A percentile compares a stretch with the other conserved stretches of the same genome.
phyloP scores from a whole-genome alignment of 495 filamentous ascomycete species.

The Podospora appendiculata region DNA sequence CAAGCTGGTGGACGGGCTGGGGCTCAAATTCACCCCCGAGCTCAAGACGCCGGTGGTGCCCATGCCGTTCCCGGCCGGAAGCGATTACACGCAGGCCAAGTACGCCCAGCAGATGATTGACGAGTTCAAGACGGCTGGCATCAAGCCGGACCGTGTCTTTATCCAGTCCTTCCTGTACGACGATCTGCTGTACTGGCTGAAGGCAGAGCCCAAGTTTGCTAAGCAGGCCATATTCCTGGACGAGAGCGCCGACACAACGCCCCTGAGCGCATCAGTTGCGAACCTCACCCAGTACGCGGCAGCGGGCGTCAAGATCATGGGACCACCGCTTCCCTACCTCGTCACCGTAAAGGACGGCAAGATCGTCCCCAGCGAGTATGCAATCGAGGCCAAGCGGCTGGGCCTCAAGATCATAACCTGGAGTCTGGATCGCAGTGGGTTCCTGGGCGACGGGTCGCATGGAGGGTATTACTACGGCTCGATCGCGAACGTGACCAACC shows the following conservation, averaged over 20 bases:
- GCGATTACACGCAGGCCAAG: slow-evolving; percentile 48
- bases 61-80: slow-evolving; percentile 49
- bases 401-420: slow-evolving; percentile 53
- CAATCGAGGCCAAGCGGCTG: slow-evolving; percentile 39
- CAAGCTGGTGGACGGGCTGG: slow-evolving; percentile 40
- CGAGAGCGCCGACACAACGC: slow-evolving; percentile 41
- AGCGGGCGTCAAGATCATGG: slow-evolving; percentile 35
- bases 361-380: slow-evolving; percentile 36
- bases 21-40: slow-evolving; percentile 52
- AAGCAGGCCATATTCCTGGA: slow-evolving; percentile 53
- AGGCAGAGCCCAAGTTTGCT: slow-evolving; percentile 46
- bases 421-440: slow-evolving; percentile 54
- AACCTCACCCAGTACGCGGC: slow-evolving; percentile 36
- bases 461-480: slow-evolving; percentile 48
- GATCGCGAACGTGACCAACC: slow-evolving; percentile 41
- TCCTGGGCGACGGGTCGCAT: slow-evolving; percentile 35
- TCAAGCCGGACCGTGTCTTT: slow-evolving; percentile 49
- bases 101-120: slow-evolving; percentile 54
- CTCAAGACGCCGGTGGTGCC: slow-evolving; percentile 50
- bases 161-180: slow-evolving; percentile 52
- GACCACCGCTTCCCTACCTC: slow-evolving; percentile 35
- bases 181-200: slow-evolving; percentile 55
- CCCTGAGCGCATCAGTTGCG: slow-evolving; percentile 39
- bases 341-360: slow-evolving; percentile 28
- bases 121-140: slow-evolving; percentile 43